These are phyloP conservation scores for Knufia petricola DNA, from an alignment of 2,329 filamentous ascomycete genomes.

Conservation along the genomic window DNA sequence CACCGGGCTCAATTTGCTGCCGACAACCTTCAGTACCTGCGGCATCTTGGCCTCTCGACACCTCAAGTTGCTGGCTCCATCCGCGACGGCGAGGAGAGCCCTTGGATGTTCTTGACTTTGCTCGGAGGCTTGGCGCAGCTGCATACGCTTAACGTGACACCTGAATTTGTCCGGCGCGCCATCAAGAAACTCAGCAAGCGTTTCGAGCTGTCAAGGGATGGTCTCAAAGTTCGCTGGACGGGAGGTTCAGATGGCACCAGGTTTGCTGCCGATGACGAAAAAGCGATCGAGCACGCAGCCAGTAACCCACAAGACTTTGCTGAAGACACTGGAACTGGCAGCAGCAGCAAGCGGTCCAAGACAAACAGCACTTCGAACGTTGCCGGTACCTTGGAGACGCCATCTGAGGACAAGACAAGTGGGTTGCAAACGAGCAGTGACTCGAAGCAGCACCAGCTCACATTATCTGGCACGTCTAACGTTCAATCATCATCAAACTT, in stretches of 20 bases:
- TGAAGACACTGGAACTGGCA: constrained; percentile 31
- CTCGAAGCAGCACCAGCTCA: constrained; percentile 3
- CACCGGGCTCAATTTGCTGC: constrained; percentile 63
- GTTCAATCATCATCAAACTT: constrained; percentile 9
- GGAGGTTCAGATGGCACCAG: constrained; percentile 57
- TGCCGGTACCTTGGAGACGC: constrained; percentile 25
- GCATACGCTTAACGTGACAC: constrained; percentile 74
- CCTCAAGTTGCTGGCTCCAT: constrained; percentile 9
- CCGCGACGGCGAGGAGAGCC: constrained; percentile 9
- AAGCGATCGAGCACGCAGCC: constrained; percentile 9
- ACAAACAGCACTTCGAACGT: constrained; percentile 35
- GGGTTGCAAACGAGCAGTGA: constrained; percentile 6
- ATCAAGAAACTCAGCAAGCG: constrained; percentile 61
- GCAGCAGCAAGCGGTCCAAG: constrained; percentile 42
- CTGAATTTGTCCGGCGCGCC: constrained; percentile 65
- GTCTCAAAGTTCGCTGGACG: constrained; percentile 70
- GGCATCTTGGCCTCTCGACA: constrained; percentile 23
- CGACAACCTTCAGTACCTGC: constrained; percentile 58
- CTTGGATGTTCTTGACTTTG: constrained; percentile 40
- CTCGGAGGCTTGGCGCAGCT: constrained; percentile 73
- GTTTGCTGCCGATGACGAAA: constrained; percentile 49
- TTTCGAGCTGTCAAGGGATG: constrained; percentile 68
- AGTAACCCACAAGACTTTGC: constrained; percentile 11
- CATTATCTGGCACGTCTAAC: constrained; percentile 5
- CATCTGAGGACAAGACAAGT: constrained; percentile 14